A percentile compares a stretch with the other conserved stretches of the same genome.
Conservation (phyloP, 768 basidiomycete genomes). For the Tephrocybe sp. region DNA sequence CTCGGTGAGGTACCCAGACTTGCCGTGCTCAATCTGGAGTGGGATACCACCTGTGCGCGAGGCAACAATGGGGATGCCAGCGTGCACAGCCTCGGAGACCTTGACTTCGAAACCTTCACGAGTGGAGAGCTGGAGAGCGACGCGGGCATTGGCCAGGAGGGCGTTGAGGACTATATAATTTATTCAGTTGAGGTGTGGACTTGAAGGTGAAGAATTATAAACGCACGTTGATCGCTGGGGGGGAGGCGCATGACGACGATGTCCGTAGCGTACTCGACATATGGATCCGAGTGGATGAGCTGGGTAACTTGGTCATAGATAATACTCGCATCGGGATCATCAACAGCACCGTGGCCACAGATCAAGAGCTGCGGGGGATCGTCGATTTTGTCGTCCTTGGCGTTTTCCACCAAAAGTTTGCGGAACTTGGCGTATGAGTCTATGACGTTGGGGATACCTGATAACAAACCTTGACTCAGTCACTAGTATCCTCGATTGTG, state of each 20-base stretch:
- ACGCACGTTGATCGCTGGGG: constrained; percentile 82
- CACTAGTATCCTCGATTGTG: neutral
- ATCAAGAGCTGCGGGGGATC: constrained; percentile 75
- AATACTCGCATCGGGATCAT: constrained; percentile 93
- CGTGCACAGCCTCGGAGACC: constrained; percentile 92
- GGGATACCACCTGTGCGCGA: constrained; percentile 91
- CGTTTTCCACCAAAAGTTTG: constrained; percentile 50
- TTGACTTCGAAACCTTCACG: constrained; percentile 98
- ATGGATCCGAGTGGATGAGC: constrained; percentile 51
- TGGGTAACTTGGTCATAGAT: constrained; percentile 81
- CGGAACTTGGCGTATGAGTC: constrained; percentile 89
- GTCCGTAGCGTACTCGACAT: constrained; percentile 55
- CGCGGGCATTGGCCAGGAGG: constrained; percentile 85
- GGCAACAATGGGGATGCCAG: constrained; percentile 85
- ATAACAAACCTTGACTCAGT: neutral
- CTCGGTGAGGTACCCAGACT: constrained; percentile 83
- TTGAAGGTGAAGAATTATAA: constrained; percentile 4
- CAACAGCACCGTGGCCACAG: constrained; percentile 91
- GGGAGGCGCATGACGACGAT: constrained; percentile 78
- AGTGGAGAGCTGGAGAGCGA: constrained; percentile 88
- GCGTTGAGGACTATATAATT: constrained; percentile 70
- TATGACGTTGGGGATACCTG: constrained; percentile 80
- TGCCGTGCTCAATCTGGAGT: constrained; percentile 84
- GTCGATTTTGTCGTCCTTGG: constrained; percentile 40
- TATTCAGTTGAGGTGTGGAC: no score